Conservation (phyloP, 331 rosid species). For the Prunus yedoensis region DNA sequence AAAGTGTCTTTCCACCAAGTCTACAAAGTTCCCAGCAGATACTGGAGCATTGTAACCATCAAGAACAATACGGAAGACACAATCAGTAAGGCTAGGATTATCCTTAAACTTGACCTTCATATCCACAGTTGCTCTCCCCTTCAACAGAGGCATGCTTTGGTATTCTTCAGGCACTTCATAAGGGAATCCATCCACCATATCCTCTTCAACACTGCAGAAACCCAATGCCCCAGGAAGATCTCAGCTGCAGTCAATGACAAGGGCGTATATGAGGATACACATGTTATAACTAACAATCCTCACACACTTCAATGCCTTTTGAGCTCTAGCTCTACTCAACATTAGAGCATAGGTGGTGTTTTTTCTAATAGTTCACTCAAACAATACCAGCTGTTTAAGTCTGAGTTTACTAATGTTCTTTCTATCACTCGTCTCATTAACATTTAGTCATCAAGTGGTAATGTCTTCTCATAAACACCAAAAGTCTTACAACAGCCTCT, state of each 20-base stretch:
- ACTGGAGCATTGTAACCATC: constrained; percentile 97
- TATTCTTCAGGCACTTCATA: constrained; percentile 89
- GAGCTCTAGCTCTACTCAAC: not conserved
- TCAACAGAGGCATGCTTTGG: constrained; percentile 75
- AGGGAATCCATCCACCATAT: constrained; percentile 95
- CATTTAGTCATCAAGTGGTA: not conserved
- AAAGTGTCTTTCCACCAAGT: constrained; percentile 90
- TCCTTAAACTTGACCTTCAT: constrained; percentile 99
- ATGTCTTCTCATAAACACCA: not conserved
- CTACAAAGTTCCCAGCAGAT: constrained; percentile 90
- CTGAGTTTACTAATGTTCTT: not conserved
- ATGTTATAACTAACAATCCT: constrained; percentile 19
- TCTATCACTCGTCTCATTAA: not conserved
- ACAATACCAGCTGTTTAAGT: not conserved
- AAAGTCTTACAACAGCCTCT: not conserved
- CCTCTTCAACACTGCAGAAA: constrained; percentile 99
- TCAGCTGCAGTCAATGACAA: constrained; percentile 99
- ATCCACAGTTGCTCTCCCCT: constrained; percentile 97
- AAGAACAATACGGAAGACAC: constrained; percentile 86
- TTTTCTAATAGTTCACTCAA: not conserved
- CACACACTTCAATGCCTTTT: not conserved
- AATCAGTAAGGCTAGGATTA: constrained; percentile 77
- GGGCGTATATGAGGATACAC: constrained; percentile 79
- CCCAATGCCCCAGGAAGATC: constrained; percentile 99
- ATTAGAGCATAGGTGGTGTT: not conserved